Evolutionary conservation across 768 basidiomycete species (phyloP), one percentile per base, ranked within the genome.

Genomic region (Clavaria fumosa): DNA sequence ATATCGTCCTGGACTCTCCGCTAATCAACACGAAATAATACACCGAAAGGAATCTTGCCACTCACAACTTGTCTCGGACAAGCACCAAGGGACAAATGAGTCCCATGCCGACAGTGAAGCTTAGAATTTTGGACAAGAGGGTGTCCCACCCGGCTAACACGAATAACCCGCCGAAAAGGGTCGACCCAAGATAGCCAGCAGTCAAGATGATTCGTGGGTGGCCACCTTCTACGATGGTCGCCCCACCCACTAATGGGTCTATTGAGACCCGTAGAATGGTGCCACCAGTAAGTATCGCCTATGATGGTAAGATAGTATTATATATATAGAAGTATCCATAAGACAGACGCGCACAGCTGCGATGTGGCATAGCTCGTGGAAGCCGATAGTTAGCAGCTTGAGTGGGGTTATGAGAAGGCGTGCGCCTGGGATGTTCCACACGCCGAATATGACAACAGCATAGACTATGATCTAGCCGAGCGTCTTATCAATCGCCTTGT

Each of bases 391-490:
- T 52, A 89, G 78, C 10, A 89, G 63, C 54, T 89, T 89, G 48
- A 89, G 66, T 6, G 85, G 85, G 50, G 72, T 82, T 50, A 88
- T 86, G 58, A 82, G 50, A 50, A 75, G 72, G 32, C 85, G 67
- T 18, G 75, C 75, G 40, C 78, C 73, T 3, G 85, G 85, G 30
- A 88, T 79, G 56, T 78, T 81, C 85, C 85, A 89, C 45, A 85
- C 67, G 30, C 81, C 85, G 48, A 86, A 84, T 42, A 85, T 82
- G 44, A 88, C 69, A 41, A 89, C 83, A 35, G 79, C 71, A 64
- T 78, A 86, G 35, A 86, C 81, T 37, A 85, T 72, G 35, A 84
- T 77, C 83, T 86, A n/a, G n/a, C n/a, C n/a, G n/a, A n/a, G n/a
- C n/a, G n/a, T n/a, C n/a, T n/a, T n/a, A n/a, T n/a, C n/a, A n/a